Evolutionary conservation across 2,329 filamentous ascomycete species (phyloP).

Genomic region (Arachnopeziza araneosa): DNA sequence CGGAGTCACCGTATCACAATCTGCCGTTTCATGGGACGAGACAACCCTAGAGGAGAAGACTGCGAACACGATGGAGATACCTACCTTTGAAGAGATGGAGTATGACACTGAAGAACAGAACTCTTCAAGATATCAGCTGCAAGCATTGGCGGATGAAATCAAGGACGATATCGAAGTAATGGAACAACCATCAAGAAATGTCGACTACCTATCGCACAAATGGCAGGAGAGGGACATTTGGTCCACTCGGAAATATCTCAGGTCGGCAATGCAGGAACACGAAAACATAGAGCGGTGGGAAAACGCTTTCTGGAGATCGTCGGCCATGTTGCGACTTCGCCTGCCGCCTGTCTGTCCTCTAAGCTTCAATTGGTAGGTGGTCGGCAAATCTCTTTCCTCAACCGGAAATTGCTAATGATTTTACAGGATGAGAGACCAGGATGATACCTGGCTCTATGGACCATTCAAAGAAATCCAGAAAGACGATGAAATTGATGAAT

Average conservation of each 20-base stretch:
- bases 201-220: slow-evolving; percentile 93
- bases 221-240: slow-evolving; percentile 98
- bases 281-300: slow-evolving; percentile 78
- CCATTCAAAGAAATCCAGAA: slow-evolving; percentile 8
- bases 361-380: slow-evolving; percentile 80
- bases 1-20: neutral
- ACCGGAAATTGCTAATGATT: neutral
- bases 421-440: slow-evolving; percentile 11
- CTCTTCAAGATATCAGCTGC: slow-evolving; percentile 50
- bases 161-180: slow-evolving; percentile 49
- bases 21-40: neutral
- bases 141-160: slow-evolving; percentile 40
- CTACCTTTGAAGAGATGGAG: slow-evolving; percentile 20
- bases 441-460: slow-evolving; percentile 17
- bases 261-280: slow-evolving; percentile 72
- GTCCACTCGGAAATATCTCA: slow-evolving; percentile 93
- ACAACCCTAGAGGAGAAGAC: slow-evolving; percentile 34
- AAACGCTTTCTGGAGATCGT: slow-evolving; percentile 95
- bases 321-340: slow-evolving; percentile 87
- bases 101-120: slow-evolving; percentile 48
- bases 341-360: slow-evolving; percentile 86
- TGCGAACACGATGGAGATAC: slow-evolving; percentile 47
- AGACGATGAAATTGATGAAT: neutral
- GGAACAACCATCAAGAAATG: slow-evolving; percentile 64
- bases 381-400: neutral